These are phyloP conservation scores for Botrytis paeoniae DNA, from an alignment of 2,329 filamentous ascomycete genomes.

Conservation along the genomic window DNA sequence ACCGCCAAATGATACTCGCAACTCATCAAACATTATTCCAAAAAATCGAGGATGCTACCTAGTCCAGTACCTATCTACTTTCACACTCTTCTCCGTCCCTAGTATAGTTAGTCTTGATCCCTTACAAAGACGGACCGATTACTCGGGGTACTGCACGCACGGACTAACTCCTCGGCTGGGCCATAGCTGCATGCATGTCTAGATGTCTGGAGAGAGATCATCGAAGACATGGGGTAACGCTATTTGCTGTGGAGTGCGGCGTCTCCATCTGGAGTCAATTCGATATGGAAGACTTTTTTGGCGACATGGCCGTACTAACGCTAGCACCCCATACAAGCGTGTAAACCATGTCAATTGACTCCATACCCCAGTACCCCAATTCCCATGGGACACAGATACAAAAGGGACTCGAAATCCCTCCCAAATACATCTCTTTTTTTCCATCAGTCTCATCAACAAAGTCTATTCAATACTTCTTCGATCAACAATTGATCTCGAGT, in stretches of 20 bases:
- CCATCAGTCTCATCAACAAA: not conserved
- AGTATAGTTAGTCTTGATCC: not conserved
- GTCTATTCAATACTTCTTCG: not conserved
- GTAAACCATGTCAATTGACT: not conserved
- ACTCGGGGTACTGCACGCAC: constrained; percentile 14
- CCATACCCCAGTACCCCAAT: not conserved
- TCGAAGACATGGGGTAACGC: constrained; percentile 16
- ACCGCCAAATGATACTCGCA: not conserved
- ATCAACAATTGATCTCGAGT: not conserved
- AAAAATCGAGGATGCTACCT: not conserved
- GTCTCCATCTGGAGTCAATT: constrained; percentile 13
- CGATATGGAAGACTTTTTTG: not conserved
- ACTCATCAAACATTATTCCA: not conserved
- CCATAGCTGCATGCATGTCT: not conserved
- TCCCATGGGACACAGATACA: constrained; percentile 7
- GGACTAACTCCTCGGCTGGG: not conserved
- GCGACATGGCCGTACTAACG: not conserved
- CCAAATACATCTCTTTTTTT: not conserved
- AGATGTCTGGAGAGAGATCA: constrained; percentile 4
- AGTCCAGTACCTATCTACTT: not conserved
- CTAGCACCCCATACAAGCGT: not conserved
- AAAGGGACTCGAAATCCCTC: constrained; percentile 14
- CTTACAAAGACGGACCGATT: constrained; percentile 18
- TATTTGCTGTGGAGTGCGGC: constrained; percentile 5
- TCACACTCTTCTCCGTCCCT: not conserved